Evolutionary conservation across 139 green algal species (phyloP), one percentile per base, ranked within the genome.

Genomic region (Chlorella sp.): DNA sequence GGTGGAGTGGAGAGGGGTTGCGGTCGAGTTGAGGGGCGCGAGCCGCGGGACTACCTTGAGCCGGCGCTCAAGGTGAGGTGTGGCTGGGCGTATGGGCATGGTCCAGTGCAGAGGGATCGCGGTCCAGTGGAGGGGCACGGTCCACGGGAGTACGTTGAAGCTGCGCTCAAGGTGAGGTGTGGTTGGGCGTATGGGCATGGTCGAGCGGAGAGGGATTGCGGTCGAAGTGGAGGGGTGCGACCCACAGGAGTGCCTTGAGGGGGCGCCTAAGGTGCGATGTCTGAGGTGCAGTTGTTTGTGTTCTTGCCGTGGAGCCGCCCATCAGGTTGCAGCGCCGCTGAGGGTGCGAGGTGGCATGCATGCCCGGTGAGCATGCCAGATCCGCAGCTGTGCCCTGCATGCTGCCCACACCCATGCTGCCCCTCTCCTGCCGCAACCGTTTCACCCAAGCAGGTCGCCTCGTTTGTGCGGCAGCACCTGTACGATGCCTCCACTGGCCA

Each of bases 381-480:
- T 8, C 24, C 26, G 24, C 8, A 32, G 24, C 44, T 6, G 13
- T 73, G 34, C 65, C 4, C 11, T 6, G 1, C 34, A 11, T 3
- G 9, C 4, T 14, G 65, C 28, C n/a, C 36, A n/a, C 30, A 58
- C 48, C n/a, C 16, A 70, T 70, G 64, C 64, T 4, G 9, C 64
- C 32, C 17, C 32, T 36, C 2, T 24, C 32, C 32, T 70, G 64
- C 19, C 48, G 26, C 34, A 28, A 26, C 24, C 40, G 6, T 40
- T 38, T 13, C 48, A 54, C 28, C 76, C 83, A 38, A 41, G 17
- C 36, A 86, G 77, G 87, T 85, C 28, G 96, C 95, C 7, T 41
- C 67, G 2, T 98, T 97, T 87, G 87, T 95, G 26, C 46, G 82
- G n/a, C 5, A 83, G 11, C 85, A 95, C 4, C 89, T 98, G 83